phyloP scores from a whole-genome alignment of 805 yeast genomes.

The Cyberlindnera bimundalis region DNA sequence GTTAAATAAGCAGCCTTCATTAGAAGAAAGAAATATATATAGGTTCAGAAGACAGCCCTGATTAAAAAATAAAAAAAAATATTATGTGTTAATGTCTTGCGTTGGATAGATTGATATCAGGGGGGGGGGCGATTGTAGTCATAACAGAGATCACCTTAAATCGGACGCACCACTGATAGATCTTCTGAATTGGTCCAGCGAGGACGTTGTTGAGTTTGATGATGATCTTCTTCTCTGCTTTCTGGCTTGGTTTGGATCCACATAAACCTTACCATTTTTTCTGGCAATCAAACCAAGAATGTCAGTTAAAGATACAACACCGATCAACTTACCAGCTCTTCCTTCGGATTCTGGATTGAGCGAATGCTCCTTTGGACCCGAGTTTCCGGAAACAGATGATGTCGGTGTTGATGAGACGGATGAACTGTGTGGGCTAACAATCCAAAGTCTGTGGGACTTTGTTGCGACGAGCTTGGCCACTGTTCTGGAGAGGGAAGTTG shows the following conservation, averaged over 20 bases:
- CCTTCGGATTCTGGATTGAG: conserved; percentile 41
- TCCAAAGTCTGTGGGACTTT: conserved; percentile 85
- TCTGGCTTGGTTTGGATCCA: conserved; percentile 86
- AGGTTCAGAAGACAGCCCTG: not conserved
- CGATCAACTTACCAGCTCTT: conserved; percentile 77
- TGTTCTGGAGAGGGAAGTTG: conserved; percentile 79
- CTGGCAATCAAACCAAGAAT: conserved; percentile 78
- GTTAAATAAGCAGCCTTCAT: not conserved
- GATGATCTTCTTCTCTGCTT: conserved; percentile 72
- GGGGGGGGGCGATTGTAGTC: not conserved
- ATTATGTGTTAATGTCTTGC: not conserved
- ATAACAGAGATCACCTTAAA: conserved; percentile 17
- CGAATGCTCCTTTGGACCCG: conserved; percentile 16
- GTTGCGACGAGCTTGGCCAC: conserved; percentile 96
- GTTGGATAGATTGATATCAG: too few relatives aligned
- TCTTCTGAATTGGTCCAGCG: conserved; percentile 42
- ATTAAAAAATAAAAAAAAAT: not conserved
- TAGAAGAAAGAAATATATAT: not conserved
- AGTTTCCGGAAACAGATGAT: conserved; percentile 22
- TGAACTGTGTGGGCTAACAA: conserved; percentile 55
- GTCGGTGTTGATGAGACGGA: conserved; percentile 18
- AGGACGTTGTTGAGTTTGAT: conserved; percentile 31
- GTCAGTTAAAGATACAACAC: conserved; percentile 91
- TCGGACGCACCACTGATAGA: conserved; percentile 38
- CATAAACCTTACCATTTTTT: conserved; percentile 55